phyloP scores from a whole-genome alignment of 2,329 filamentous ascomycete genomes.

The Scedosporium boydii region DNA sequence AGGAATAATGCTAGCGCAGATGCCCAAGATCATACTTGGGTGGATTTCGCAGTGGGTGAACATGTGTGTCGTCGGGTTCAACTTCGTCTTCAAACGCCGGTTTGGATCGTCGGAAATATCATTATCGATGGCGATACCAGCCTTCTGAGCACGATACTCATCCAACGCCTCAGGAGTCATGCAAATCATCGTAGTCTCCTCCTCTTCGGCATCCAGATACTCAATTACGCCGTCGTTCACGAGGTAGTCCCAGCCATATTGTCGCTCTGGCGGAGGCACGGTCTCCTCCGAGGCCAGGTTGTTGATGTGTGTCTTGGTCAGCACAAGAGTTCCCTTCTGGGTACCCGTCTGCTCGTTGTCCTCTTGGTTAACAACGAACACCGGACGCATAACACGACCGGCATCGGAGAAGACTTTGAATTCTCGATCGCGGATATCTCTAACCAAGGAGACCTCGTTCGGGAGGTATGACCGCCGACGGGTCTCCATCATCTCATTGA shows the following conservation, averaged over 20 bases:
- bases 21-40: constrained; percentile 96
- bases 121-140: constrained; percentile 53
- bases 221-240: constrained; percentile 81
- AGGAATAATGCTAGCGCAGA: constrained; percentile 97
- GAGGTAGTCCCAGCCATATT: constrained; percentile 82
- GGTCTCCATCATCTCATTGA: constrained; percentile 66
- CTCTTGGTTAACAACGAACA: constrained; percentile 90
- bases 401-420: constrained; percentile 99
- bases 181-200: constrained; percentile 97
- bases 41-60: constrained; percentile 99
- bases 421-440: constrained; percentile 93
- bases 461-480: constrained; percentile 76
- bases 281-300: constrained; percentile 65
- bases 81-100: constrained; percentile 75
- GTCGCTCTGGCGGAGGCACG: constrained; percentile 51
- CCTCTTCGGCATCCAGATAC: constrained; percentile 95
- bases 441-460: constrained; percentile 86
- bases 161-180: constrained; percentile 97
- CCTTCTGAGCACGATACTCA: constrained; percentile 59
- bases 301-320: constrained; percentile 76
- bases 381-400: constrained; percentile 83
- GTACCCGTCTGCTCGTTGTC: constrained; percentile 55
- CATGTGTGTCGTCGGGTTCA: constrained; percentile 79
- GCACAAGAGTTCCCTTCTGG: constrained; percentile 60
- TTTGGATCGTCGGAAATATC: constrained; percentile 61